A percentile compares a stretch with the other conserved stretches of the same genome.
Conservation (phyloP, 371 early-diverging fungal genomes). For the Paraphysoderma sedebokerense region DNA sequence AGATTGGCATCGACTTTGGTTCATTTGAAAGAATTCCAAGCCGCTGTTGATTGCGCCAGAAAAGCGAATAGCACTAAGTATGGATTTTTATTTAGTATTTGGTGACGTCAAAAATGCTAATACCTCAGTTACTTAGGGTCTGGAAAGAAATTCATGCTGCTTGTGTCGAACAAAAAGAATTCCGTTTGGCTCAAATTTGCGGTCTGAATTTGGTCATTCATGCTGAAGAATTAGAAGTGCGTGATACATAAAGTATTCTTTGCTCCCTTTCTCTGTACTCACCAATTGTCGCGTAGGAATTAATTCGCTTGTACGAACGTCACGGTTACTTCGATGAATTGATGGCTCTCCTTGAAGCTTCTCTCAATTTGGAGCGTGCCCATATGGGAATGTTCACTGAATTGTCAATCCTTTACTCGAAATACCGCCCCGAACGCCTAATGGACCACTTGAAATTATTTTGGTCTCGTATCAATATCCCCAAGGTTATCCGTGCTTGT, state of each 20-base stretch:
- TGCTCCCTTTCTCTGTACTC: background rate
- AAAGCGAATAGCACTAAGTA: constrained; percentile 85
- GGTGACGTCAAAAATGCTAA: too few relatives aligned
- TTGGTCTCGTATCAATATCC: constrained; percentile 91
- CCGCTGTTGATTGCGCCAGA: constrained; percentile 93
- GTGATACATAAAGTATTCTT: background rate
- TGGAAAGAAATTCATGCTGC: constrained; percentile 95
- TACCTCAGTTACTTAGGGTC: constrained; percentile 26
- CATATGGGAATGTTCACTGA: constrained; percentile 99
- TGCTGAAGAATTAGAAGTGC: constrained; percentile 90
- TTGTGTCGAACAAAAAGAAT: constrained; percentile 82
- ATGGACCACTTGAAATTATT: constrained; percentile 93
- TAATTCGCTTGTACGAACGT: constrained; percentile 71
- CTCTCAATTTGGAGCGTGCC: constrained; percentile 86
- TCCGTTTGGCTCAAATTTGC: constrained; percentile 92
- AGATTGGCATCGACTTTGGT: constrained; percentile 88
- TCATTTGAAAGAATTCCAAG: constrained; percentile 80
- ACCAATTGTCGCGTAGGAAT: constrained; percentile 15
- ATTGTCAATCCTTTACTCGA: constrained; percentile 85
- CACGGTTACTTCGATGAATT: constrained; percentile 81
- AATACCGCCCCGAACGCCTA: constrained; percentile 79
- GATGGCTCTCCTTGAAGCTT: constrained; percentile 73
- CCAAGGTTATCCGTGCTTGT: constrained; percentile 91
- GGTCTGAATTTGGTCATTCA: constrained; percentile 89
- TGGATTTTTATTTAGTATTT: constrained; percentile 2